A percentile compares a stretch with the other conserved stretches of the same genome.
These are phyloP conservation scores for Solanum rostratum DNA, from an alignment of 257 asterid genomes.

Conservation along the genomic window DNA sequence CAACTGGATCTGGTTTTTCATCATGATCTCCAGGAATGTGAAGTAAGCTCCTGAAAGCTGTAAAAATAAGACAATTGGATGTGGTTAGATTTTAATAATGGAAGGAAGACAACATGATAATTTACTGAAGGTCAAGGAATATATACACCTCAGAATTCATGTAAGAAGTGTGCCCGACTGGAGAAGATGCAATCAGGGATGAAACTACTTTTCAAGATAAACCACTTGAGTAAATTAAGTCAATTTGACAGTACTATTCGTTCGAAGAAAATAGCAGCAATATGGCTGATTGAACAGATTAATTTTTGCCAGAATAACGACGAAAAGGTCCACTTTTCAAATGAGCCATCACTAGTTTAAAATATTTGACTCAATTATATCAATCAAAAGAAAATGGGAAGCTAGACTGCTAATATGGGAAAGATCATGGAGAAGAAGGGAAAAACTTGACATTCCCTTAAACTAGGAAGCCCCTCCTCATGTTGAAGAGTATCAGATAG, in stretches of 20 bases:
- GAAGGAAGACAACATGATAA: neutral
- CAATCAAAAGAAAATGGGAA: neutral
- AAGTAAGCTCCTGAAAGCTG: constrained; percentile 95
- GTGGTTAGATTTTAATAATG: neutral
- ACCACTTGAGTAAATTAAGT: neutral
- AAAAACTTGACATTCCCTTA: neutral
- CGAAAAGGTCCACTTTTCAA: neutral
- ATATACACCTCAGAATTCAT: neutral
- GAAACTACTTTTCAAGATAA: neutral
- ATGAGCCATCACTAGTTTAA: neutral
- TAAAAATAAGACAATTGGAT: neutral
- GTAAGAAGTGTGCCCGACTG: neutral
- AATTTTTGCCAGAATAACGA: neutral
- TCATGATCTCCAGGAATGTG: constrained; percentile 82
- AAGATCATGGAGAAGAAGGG: neutral
- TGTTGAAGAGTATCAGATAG: neutral
- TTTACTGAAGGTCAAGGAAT: neutral
- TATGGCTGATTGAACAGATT: neutral
- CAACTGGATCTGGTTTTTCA: constrained; percentile 64
- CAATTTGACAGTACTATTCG: neutral
- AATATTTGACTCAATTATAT: neutral
- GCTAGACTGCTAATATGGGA: neutral
- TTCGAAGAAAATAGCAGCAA: neutral
- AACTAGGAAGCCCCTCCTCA: neutral
- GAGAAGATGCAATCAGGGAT: neutral